Base-by-base conservation (phyloP, 2,329 filamentous ascomycete species). In the Aspergillus jensenii region DNA sequence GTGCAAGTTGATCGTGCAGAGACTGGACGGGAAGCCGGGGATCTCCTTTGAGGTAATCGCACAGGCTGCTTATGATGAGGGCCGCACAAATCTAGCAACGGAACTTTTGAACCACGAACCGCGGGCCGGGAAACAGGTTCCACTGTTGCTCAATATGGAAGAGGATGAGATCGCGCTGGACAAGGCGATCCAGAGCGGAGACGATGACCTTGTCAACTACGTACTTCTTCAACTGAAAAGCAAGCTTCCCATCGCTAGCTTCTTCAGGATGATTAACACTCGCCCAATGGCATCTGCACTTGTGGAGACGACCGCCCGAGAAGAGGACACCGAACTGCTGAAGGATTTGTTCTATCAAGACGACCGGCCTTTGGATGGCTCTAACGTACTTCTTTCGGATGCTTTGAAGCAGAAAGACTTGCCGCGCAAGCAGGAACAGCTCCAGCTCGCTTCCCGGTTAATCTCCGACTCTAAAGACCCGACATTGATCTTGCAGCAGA, bases 321-420 rank as follows among this genome's bases (percentile, higher is more conserved):
- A 90, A 51, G 89, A 96, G 67, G 92, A 96, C 67, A 83, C 85
- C 0, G 87, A 90, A 54, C 76, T 99, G 21, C 84, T 99, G 25
- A 99, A 98, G 69, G 95, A 98, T 70, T 81, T 99, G 3, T 99
- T 95, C 78, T 99, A 99, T 72, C 95, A 98, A 76, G 95, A 98
- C 68, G 95, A 99, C 72, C 87, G 93, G 5, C 86, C 93, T 3
- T 80, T 92, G 5, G 95, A 98, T 63, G 92, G 95, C 3, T 90
- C 93, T 0, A 90, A 91, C 58, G 86, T 99, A 2, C 90, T 98
- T 59, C 80, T 99, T 14, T 86, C 87, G 19, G 93, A 99, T 75
- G 90, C 93, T 0, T 80, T 99, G 7, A 78, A 82, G 4, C 90
- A 95, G 69, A 82, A 86, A 1, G 87, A 90, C 61, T 80, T 87